Evolutionary conservation across 345 rosid species (phyloP).

Genomic region (Tarenaya hassleriana): DNA sequence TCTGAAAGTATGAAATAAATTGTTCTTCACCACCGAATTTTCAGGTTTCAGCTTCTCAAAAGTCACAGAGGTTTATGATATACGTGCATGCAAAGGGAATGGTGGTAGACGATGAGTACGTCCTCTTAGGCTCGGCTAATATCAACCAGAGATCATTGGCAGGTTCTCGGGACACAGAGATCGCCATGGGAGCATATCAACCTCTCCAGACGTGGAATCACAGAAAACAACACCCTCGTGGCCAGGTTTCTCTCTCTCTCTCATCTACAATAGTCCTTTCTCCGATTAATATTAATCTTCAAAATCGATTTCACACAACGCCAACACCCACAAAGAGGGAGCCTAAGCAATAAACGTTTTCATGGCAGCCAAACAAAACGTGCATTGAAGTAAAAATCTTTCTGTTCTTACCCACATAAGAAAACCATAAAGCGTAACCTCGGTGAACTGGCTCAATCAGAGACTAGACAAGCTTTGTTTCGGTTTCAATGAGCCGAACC

Average conservation of each 20-base stretch:
- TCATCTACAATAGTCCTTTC: no score
- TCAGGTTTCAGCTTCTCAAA: slow-evolving; percentile 56
- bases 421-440: no score
- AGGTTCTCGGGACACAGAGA: slow-evolving; percentile 80
- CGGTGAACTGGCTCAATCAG: no score
- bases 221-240: slow-evolving; percentile 49
- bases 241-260: slow-evolving; percentile 42
- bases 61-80: slow-evolving; percentile 63
- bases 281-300: no score
- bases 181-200: slow-evolving; percentile 84
- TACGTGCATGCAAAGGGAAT: slow-evolving; percentile 87
- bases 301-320: no score
- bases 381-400: no score
- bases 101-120: slow-evolving; percentile 75
- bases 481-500: no score
- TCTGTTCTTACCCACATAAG: no score
- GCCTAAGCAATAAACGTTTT: no score
- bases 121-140: slow-evolving; percentile 80
- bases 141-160: slow-evolving; percentile 83
- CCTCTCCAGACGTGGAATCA: slow-evolving; percentile 55
- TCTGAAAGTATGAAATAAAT: not conserved
- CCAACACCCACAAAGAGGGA: no score
- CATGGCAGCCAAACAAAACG: not conserved
- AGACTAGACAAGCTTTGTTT: no score
- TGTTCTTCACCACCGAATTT: not conserved